Evolutionary conservation across 805 yeast species (phyloP).

Genomic region (Suhomyces xylopsoci): DNA sequence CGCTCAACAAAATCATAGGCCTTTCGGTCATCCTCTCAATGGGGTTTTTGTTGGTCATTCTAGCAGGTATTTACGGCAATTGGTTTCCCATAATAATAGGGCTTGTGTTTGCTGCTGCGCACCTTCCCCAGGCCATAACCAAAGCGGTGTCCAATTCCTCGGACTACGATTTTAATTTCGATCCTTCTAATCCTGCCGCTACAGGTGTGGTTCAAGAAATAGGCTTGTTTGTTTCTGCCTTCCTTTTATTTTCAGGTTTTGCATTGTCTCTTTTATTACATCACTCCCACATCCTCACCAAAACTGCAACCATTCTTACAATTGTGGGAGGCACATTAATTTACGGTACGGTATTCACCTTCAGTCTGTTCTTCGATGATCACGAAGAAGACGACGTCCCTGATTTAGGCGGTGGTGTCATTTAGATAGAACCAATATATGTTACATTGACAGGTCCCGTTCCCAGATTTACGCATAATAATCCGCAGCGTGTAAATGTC

Average conservation of each 20-base stretch:
- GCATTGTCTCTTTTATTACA: slow-evolving; percentile 69
- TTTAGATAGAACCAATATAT: slow-evolving; percentile 8
- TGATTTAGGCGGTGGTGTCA: slow-evolving; percentile 24
- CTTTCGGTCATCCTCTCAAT: slow-evolving; percentile 76
- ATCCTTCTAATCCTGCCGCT: slow-evolving; percentile 27
- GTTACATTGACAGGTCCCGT: background rate
- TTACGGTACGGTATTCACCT: slow-evolving; percentile 78
- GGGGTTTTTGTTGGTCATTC: slow-evolving; percentile 83
- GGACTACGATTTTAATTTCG: slow-evolving; percentile 44
- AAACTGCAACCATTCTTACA: slow-evolving; percentile 72
- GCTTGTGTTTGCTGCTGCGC: slow-evolving; percentile 39
- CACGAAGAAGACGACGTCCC: slow-evolving; percentile 24
- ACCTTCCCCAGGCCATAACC: slow-evolving; percentile 36
- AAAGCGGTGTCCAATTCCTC: slow-evolving; percentile 28
- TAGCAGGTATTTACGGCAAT: slow-evolving; percentile 83
- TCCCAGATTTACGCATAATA: background rate
- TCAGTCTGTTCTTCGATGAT: slow-evolving; percentile 69
- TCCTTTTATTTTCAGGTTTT: slow-evolving; percentile 71
- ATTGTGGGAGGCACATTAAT: slow-evolving; percentile 81
- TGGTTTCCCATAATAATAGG: slow-evolving; percentile 85
- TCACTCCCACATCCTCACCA: slow-evolving; percentile 70
- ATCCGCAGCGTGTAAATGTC: background rate
- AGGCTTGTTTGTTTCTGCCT: slow-evolving; percentile 77
- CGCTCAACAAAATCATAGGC: slow-evolving; percentile 74
- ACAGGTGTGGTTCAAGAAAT: slow-evolving; percentile 56